Evolutionary conservation across 345 rosid species (phyloP).

Genomic region (Acer negundo): DNA sequence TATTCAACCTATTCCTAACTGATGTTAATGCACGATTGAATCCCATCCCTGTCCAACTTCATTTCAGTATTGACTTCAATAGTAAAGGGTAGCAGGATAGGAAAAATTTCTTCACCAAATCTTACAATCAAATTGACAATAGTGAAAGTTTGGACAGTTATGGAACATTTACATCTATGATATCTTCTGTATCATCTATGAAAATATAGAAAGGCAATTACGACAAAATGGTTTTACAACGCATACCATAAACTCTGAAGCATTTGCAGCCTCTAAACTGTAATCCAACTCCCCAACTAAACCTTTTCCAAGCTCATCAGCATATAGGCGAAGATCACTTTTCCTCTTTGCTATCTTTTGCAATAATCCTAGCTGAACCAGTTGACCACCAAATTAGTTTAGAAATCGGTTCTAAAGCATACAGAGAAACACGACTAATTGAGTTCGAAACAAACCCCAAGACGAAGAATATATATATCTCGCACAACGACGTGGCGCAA

Average conservation of each 20-base stretch:
- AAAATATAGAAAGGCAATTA: background rate
- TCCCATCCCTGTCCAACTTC: background rate
- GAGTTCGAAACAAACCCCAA: conserved; percentile 65
- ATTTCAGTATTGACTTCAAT: background rate
- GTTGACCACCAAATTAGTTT: conserved; percentile 20
- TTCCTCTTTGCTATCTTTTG: conserved; percentile 88
- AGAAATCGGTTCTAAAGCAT: conserved; percentile 21
- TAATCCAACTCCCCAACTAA: conserved; percentile 94
- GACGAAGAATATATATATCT: conserved; percentile 82
- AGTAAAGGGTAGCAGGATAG: background rate
- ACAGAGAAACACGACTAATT: background rate
- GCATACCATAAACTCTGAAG: conserved; percentile 75
- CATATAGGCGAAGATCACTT: conserved; percentile 82
- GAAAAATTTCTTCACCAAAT: background rate
- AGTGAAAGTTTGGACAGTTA: background rate
- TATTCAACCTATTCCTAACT: background rate
- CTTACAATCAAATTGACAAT: background rate
- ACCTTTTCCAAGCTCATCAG: conserved; percentile 97
- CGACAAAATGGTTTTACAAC: conserved; percentile 1
- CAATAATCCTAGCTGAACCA: conserved; percentile 73
- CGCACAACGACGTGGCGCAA: conserved; percentile 81
- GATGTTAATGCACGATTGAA: background rate
- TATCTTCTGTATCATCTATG: conserved; percentile 13
- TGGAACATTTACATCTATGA: background rate
- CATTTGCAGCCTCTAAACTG: conserved; percentile 84